Evolutionary conservation across 176 grass and related monocot species (phyloP).

Genomic region (Pontederia paniculata): DNA sequence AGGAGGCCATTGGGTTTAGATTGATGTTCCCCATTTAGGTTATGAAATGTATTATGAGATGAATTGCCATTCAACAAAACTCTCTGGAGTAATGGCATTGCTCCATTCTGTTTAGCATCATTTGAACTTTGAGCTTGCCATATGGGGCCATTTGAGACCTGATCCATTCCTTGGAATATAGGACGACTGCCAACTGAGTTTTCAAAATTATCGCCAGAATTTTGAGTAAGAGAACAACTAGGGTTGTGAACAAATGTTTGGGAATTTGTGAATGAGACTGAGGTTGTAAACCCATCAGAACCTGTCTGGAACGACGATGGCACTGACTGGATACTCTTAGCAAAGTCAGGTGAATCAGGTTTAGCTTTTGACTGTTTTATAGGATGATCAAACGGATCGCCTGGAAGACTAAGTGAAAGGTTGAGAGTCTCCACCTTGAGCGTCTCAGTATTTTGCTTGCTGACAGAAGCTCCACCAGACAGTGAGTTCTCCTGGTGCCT

Average conservation of each 20-base stretch:
- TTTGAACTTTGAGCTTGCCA: constrained; percentile 41
- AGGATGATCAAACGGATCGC: constrained; percentile 36
- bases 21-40: constrained; percentile 23
- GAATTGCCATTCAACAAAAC: constrained; percentile 43
- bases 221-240: constrained; percentile 71
- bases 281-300: constrained; percentile 46
- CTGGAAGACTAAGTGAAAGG: constrained; percentile 77
- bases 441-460: constrained; percentile 32
- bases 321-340: constrained; percentile 32
- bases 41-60: constrained; percentile 32
- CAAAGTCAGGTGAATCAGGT: constrained; percentile 24
- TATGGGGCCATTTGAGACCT: constrained; percentile 27
- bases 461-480: constrained; percentile 12
- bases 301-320: constrained; percentile 41
- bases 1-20: constrained; percentile 18
- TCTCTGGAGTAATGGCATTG: constrained; percentile 33
- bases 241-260: constrained; percentile 48
- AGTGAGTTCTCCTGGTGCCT: constrained; percentile 20
- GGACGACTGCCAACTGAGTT: constrained; percentile 55
- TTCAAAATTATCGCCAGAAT: constrained; percentile 58
- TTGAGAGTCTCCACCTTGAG: constrained; percentile 56
- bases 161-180: constrained; percentile 52
- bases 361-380: constrained; percentile 22
- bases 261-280: constrained; percentile 42
- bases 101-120: constrained; percentile 35